Evolutionary conservation across 2,329 filamentous ascomycete genomes (phyloP), one percentile per base, ranked within the genome.

Genomic region (Trichoderma endophyticum): DNA sequence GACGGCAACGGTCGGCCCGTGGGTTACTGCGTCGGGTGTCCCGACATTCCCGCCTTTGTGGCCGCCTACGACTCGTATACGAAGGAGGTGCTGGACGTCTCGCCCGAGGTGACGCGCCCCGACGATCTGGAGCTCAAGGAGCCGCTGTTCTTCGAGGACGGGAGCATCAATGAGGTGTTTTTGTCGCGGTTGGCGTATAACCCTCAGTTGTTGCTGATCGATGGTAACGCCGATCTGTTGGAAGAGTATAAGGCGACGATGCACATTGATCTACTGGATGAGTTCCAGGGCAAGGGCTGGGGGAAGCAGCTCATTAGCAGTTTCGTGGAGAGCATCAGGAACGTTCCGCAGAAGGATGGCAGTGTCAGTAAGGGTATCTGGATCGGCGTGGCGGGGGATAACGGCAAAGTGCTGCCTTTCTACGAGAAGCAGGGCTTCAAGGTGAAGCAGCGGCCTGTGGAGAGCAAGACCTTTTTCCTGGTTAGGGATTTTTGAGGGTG

Each of bases 11-110:
- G 84, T 3, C 73, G 62, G 8, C 82, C 80, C 1, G 85, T 86
- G 39, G 85, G 85, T n/a, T 87, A 87, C 79, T 84, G 84, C 73
- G 83, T 86, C 77, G 84, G 84, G 68, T 81, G 79, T 62, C 79
- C 85, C 11, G 82, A 85, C 77, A 81, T 86, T 21, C 72, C 79
- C 61, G 78, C 80, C 74, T 82, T 87, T 63, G 77, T 79, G 18
- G 75, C 73, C 2, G 76, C 72, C 2, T 87, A 86, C 78, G 74
- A 73, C 4, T 74, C 76, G 7, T 87, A 86, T 79, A 75, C 82
- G 15, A 26, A 63, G 11, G 74, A 78, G 12, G 78, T 86, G 12
- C 80, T 85, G 2, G 76, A 77, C 0, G 69, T 60, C 15, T 75
- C 77, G 48, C 15, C 74, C 6, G 77, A 78, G 14, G 34, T 80